These are phyloP conservation scores for Eucommia ulmoides DNA, from an alignment of 257 asterid species.

Conservation along the genomic window DNA sequence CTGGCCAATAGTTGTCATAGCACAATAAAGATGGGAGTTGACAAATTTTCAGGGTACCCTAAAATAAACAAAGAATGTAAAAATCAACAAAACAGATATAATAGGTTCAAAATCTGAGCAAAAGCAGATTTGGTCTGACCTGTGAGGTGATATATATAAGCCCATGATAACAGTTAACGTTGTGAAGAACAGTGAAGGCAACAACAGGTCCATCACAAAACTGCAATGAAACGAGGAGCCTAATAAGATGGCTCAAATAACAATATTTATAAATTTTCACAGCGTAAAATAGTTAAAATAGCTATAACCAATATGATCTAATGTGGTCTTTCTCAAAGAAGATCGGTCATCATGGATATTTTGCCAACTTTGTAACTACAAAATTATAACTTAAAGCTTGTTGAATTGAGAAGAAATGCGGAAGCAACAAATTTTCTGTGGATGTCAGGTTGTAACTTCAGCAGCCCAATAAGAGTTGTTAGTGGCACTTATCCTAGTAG, in stretches of 20 bases:
- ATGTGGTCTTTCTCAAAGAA: neutral
- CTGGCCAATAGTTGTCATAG: slow-evolving; percentile 93
- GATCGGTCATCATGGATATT: too few relatives aligned
- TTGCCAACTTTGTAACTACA: too few relatives aligned
- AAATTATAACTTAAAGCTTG: neutral
- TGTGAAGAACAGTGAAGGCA: slow-evolving; percentile 96
- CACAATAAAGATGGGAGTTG: slow-evolving; percentile 66
- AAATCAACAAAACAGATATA: neutral
- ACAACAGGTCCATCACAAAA: slow-evolving; percentile 88
- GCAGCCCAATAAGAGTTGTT: too few relatives aligned
- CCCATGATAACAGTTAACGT: slow-evolving; percentile 90
- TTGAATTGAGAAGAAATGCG: neutral
- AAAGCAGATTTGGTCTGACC: slow-evolving; percentile 31
- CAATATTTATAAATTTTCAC: neutral
- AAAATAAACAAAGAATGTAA: slow-evolving; percentile 9
- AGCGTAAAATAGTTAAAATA: neutral
- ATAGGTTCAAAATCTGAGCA: neutral
- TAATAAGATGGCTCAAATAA: too few relatives aligned
- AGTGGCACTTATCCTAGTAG: too few relatives aligned
- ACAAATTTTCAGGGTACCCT: slow-evolving; percentile 92
- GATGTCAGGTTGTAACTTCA: too few relatives aligned
- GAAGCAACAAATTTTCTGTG: neutral
- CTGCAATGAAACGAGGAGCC: slow-evolving; percentile 30
- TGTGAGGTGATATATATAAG: slow-evolving; percentile 73
- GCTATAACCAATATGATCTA: neutral